Base-by-base conservation (phyloP, 1,284 basidiomycete genomes). In the Melanopsichium pennsylvanicum region DNA sequence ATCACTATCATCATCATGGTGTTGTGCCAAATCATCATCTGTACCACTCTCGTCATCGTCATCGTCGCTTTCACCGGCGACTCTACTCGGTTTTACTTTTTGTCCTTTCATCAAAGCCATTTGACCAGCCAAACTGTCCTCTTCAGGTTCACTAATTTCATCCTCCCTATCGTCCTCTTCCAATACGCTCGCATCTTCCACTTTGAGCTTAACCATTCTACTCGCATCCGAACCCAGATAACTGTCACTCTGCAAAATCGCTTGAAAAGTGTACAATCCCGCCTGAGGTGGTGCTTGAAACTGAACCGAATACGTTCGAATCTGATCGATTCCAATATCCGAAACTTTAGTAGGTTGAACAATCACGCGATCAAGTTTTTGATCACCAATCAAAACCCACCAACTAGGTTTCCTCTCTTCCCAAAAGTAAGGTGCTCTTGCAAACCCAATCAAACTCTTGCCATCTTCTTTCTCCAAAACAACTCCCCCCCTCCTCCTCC, bases 91-190 rank as follows among this genome's bases (percentile, higher is more conserved):
- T 86, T 93, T 95, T 50, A 97, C 93, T 32, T 87, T 81, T 13
- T 89, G 90, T 5, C 96, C 96, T 47, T 92, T 88, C 92, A 99
- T 95, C 43, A 89, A 87, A 3, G 95, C 94, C 93, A 98, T 97
- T 84, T 99, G 96, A 4, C 96, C 96, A 3, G 94, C 96, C 39
- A 98, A 84, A 21, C 94, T 0, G 37, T 80, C 79, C 48, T 81
- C 79, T 29, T 81, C 79, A 0, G 79, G 78, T 25, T 81, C 79
- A 18, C 70, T 73, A 36, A 81, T 81, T n/a, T 81, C 75, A 43
- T 81, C 78, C 47, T 82, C 76, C 29, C 18, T 12, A 37, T 37
- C 52, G 12, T 70, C 52, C 11, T 41, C 66, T 21, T 74, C 76
- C 10, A 68, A 85, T 87, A 50, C 81, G 90, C 90, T 79, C 86